Conservation (phyloP, 768 basidiomycete species). For the Lactarius tabidus region DNA sequence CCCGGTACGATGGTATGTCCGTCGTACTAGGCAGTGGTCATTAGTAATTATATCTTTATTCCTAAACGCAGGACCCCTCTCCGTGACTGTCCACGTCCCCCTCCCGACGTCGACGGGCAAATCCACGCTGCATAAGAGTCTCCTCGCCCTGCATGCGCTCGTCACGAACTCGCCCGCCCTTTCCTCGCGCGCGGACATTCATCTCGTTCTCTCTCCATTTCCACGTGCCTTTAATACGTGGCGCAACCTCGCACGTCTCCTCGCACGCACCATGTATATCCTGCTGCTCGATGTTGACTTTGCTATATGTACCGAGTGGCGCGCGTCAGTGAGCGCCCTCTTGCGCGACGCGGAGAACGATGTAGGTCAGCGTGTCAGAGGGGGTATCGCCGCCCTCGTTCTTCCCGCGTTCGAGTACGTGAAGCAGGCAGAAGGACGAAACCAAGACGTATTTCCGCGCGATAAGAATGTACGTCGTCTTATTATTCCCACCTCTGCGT, state of each 20-base stretch:
- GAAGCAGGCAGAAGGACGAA: constrained; percentile 57
- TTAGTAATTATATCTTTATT: neutral
- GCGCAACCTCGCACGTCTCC: constrained; percentile 81
- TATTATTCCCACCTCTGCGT: neutral
- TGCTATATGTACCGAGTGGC: constrained; percentile 77
- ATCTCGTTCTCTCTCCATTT: constrained; percentile 77
- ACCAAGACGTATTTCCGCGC: constrained; percentile 56
- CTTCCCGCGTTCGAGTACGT: constrained; percentile 83
- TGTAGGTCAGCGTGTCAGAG: constrained; percentile 46
- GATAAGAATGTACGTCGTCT: constrained; percentile 53
- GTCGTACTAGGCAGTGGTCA: neutral
- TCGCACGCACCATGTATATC: constrained; percentile 77
- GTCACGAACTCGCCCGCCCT: constrained; percentile 65
- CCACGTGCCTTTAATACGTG: constrained; percentile 68
- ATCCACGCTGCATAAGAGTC: constrained; percentile 37
- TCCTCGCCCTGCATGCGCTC: constrained; percentile 60
- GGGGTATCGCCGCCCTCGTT: constrained; percentile 68
- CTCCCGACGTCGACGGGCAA: constrained; percentile 42
- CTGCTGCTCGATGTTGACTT: constrained; percentile 95
- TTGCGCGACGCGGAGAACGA: constrained; percentile 12
- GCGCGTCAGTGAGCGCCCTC: constrained; percentile 43
- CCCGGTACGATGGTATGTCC: constrained; percentile 66
- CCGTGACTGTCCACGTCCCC: constrained; percentile 74
- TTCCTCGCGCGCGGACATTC: constrained; percentile 72
- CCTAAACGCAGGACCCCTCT: constrained; percentile 65